Conservation (phyloP, 2,329 filamentous ascomycete species). For the Aspergillus ustus region DNA sequence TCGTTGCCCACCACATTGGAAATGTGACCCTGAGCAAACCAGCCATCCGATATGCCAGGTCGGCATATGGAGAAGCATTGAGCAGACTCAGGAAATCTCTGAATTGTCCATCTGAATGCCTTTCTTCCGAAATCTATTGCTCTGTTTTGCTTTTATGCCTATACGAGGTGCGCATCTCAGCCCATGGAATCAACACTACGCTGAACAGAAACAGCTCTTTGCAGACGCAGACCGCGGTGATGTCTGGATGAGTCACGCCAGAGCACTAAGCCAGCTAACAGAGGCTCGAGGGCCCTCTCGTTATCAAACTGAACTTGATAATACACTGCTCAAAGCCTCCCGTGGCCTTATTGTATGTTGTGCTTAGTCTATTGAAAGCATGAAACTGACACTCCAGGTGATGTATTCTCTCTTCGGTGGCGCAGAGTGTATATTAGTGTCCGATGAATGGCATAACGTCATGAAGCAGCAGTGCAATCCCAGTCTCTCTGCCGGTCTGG, state of each 20-base stretch:
- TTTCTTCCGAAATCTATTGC: conserved; percentile 35
- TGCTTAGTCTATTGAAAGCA: not conserved
- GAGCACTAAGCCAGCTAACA: conserved; percentile 32
- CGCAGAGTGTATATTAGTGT: conserved; percentile 31
- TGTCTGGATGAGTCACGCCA: conserved; percentile 38
- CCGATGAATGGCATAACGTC: conserved; percentile 30
- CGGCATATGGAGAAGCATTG: conserved; percentile 32
- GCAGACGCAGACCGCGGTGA: conserved; percentile 29
- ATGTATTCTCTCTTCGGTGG: conserved; percentile 38
- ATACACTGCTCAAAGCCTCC: conserved; percentile 30
- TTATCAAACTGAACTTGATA: conserved; percentile 29
- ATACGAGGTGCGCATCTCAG: conserved; percentile 29
- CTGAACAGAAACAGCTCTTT: conserved; percentile 31
- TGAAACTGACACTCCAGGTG: conserved; percentile 25
- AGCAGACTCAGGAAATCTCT: conserved; percentile 29
- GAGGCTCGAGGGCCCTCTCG: conserved; percentile 28
- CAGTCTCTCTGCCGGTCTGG: conserved; percentile 19
- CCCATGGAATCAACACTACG: not conserved
- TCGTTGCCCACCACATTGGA: conserved; percentile 34
- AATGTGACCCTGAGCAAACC: conserved; percentile 23
- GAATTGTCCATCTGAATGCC: conserved; percentile 20
- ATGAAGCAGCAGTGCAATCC: conserved; percentile 30
- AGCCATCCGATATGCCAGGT: conserved; percentile 31
- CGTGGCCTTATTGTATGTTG: conserved; percentile 33
- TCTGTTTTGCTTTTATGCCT: conserved; percentile 36